Conservation (phyloP, 2,329 filamentous ascomycete genomes). For the Phaeosphaeria sp. region DNA sequence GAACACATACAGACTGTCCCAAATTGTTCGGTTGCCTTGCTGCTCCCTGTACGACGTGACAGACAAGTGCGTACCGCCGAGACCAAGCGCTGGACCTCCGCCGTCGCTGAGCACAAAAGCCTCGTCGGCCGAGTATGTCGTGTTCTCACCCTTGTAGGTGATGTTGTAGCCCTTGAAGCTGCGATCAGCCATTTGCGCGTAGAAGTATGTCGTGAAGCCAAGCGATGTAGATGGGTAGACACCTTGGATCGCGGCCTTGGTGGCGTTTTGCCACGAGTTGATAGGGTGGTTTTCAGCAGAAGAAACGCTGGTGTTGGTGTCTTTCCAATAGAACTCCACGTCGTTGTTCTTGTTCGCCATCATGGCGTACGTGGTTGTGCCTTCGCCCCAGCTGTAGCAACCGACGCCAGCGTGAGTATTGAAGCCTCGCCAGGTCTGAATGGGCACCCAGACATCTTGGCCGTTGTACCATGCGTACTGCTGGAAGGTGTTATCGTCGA, state of each 20-base stretch:
- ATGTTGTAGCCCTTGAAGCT: constrained; percentile 50
- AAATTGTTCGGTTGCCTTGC: constrained; percentile 22
- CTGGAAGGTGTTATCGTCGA: constrained; percentile 48
- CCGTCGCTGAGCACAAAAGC: constrained; percentile 42
- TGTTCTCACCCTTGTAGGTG: constrained; percentile 49
- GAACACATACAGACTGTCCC: constrained; percentile 43
- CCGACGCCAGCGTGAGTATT: constrained; percentile 55
- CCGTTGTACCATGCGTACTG: constrained; percentile 52
- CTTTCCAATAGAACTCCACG: constrained; percentile 54
- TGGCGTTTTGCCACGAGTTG: constrained; percentile 47
- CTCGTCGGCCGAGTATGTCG: constrained; percentile 33
- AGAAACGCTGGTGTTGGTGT: constrained; percentile 45
- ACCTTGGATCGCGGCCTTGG: constrained; percentile 36
- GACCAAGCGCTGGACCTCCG: constrained; percentile 33
- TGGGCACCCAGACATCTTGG: constrained; percentile 43
- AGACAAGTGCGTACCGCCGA: constrained; percentile 51
- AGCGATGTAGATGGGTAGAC: constrained; percentile 50
- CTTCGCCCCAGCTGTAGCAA: constrained; percentile 52
- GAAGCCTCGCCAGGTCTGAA: constrained; percentile 46
- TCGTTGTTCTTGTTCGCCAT: constrained; percentile 49
- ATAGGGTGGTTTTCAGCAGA: constrained; percentile 46
- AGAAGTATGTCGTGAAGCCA: constrained; percentile 53
- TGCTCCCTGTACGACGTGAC: constrained; percentile 43
- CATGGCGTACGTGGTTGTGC: constrained; percentile 52
- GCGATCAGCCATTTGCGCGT: constrained; percentile 47